Evolutionary conservation across 2,329 filamentous ascomycete species (phyloP).

Genomic region (Paracoccidioides brasiliensis): DNA sequence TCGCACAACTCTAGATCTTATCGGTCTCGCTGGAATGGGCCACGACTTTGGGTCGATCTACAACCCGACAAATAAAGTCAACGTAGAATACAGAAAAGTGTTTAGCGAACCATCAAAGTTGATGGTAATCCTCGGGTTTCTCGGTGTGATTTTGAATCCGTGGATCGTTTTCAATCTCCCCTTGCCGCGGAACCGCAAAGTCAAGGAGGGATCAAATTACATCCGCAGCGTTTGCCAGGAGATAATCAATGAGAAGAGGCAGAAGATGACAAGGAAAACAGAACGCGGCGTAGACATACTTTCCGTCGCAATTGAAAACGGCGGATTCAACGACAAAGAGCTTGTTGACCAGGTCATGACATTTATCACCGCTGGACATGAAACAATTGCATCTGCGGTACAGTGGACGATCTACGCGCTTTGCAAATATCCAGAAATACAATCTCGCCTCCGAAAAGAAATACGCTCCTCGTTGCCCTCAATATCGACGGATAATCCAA

Average conservation of each 20-base stretch:
- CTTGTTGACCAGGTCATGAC: conserved; percentile 87
- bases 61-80: conserved; percentile 48
- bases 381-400: conserved; percentile 63
- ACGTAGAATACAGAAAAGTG: conserved; percentile 22
- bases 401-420: conserved; percentile 65
- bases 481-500: conserved; percentile 38
- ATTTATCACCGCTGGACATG: conserved; percentile 70
- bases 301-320: conserved; percentile 63
- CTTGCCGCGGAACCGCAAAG: conserved; percentile 54
- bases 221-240: conserved; percentile 55
- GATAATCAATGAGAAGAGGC: conserved; percentile 59
- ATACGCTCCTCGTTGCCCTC: conserved; percentile 49
- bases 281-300: conserved; percentile 56
- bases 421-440: conserved; percentile 51
- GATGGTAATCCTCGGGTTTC: conserved; percentile 21
- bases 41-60: conserved; percentile 55
- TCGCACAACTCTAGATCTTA: conserved; percentile 60
- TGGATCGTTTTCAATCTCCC: conserved; percentile 53
- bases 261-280: conserved; percentile 35
- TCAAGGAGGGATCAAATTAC: conserved; percentile 41
- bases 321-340: conserved; percentile 62
- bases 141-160: conserved; percentile 49
- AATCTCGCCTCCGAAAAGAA: conserved; percentile 55
- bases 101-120: conserved; percentile 10
- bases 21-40: conserved; percentile 58